Evolutionary conservation across 164 flowering plant species (phyloP).

Genomic region (Vitis amurensis): DNA sequence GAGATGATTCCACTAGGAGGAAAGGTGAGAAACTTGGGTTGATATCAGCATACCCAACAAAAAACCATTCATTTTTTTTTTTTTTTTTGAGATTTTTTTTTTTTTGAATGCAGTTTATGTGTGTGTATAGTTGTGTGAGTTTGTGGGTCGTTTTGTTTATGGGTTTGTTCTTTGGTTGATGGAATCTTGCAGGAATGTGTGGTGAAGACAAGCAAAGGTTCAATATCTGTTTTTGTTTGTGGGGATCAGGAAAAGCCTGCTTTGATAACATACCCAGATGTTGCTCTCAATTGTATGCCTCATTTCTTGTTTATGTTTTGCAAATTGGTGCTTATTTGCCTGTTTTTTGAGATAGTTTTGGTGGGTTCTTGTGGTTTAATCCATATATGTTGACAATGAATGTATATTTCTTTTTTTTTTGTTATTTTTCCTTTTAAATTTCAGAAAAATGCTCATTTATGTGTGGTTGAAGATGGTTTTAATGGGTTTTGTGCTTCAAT

Average conservation of each 20-base stretch:
- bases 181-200: constrained; percentile 45
- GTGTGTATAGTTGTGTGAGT: too few relatives aligned
- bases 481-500: too few relatives aligned
- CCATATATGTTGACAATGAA: too few relatives aligned
- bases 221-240: constrained; percentile 56
- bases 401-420: too few relatives aligned
- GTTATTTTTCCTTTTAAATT: too few relatives aligned
- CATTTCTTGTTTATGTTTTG: constrained; percentile 4
- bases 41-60: background rate
- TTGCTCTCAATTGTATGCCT: constrained; percentile 67
- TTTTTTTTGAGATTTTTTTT: background rate
- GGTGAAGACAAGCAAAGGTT: constrained; percentile 59
- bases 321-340: background rate
- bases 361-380: background rate
- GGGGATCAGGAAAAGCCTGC: constrained; percentile 80
- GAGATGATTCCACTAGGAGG: constrained; percentile 53
- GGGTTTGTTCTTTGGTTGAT: background rate
- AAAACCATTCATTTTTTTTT: background rate
- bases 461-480: too few relatives aligned
- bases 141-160: background rate
- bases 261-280: constrained; percentile 68
- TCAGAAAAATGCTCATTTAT: too few relatives aligned
- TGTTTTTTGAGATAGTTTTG: too few relatives aligned
- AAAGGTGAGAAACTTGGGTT: constrained; percentile 31
- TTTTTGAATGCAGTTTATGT: constrained; percentile 11